Base-by-base conservation (phyloP, 164 flowering plant species). In the Magnolia kwangsiensis region DNA sequence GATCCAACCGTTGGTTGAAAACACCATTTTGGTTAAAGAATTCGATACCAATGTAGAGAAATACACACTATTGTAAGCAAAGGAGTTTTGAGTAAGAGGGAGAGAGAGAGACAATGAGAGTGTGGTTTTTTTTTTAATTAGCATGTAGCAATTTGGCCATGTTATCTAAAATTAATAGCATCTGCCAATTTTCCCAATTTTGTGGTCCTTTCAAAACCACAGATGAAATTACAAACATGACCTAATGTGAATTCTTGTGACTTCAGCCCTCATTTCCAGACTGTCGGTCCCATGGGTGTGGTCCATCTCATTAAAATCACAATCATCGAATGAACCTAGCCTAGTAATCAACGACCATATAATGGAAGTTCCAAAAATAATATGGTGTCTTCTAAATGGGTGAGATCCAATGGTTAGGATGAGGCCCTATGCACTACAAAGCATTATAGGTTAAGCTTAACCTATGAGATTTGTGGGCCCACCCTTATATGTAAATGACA, bases 1-100 rank as follows among this genome's bases (percentile, higher is more conserved):
- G 8, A 89, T 78, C 81, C 89, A 82, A 76, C 88, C 85, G 58
- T 88, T 89, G 45, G 83, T 73, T 3, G 89, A 69, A 7, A 85
- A 78, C 45, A 89, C 90, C 94, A 49, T 67, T 50, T 64, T 74
- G 9, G 45, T 14, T 14, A 9, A 14, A 51, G 9, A 51, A 51
- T 51, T 7, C 8, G 7, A 14, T 14, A 65, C 16, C 16, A 69
- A 37, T 20, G 74, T 2, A 7, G 8, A 9, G 23, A 8, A n/a
- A 51, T 20, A 50, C 10, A 49, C 3, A 66, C n/a, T 51, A 63
- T 13, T 23, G 59, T 31, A 31, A 31, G 37, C 37, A 31, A 31
- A 2, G 37, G 37, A 2, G 37, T 31, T 31, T 31, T 31, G 37
- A 31, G 37, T 31, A 31, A 31, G 37, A 31, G 59, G 1, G 59